Evolutionary conservation across 108 stramenopile genomes (phyloP).

Genomic region (Asterionellopsis glacialis): DNA sequence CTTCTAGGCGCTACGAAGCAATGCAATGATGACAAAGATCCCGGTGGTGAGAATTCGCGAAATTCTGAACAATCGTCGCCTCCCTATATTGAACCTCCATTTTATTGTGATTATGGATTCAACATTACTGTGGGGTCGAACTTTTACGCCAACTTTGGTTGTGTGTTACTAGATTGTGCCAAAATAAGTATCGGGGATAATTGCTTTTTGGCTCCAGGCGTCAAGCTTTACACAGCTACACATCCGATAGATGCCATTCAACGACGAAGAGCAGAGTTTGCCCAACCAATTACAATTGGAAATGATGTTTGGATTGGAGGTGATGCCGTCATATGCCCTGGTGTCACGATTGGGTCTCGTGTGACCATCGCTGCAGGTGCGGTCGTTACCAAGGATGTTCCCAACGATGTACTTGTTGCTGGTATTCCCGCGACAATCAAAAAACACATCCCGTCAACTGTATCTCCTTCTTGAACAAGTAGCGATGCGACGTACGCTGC

Average conservation of each 20-base stretch:
- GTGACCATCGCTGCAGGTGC: constrained; percentile 52
- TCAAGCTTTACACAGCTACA: constrained; percentile 41
- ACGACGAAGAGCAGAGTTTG: constrained; percentile 33
- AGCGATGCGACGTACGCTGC: too few species aligned
- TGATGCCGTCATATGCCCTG: constrained; percentile 43
- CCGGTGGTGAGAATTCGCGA: too few species aligned
- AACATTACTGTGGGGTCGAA: constrained; percentile 37
- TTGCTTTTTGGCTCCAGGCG: constrained; percentile 44
- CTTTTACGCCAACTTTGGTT: constrained; percentile 63
- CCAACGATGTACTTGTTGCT: constrained; percentile 30
- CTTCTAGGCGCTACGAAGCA: too few species aligned
- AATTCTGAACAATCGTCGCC: too few species aligned
- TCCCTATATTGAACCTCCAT: constrained; percentile 41
- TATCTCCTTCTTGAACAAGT: too few species aligned
- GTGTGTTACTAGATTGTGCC: constrained; percentile 54
- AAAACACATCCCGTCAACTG: neutral
- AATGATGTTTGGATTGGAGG: constrained; percentile 66
- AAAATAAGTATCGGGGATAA: constrained; percentile 42
- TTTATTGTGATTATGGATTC: constrained; percentile 56
- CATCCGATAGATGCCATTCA: constrained; percentile 41
- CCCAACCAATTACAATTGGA: constrained; percentile 44
- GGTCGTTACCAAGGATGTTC: constrained; percentile 46
- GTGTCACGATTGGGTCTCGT: constrained; percentile 42
- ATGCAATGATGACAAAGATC: too few species aligned
- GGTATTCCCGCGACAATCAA: constrained; percentile 53